Percentiles rank a stretch among this genome's conserved stretches.
These are phyloP conservation scores for Dipodascopsis tothii DNA, from an alignment of 805 yeast species.

Conservation along the genomic window DNA sequence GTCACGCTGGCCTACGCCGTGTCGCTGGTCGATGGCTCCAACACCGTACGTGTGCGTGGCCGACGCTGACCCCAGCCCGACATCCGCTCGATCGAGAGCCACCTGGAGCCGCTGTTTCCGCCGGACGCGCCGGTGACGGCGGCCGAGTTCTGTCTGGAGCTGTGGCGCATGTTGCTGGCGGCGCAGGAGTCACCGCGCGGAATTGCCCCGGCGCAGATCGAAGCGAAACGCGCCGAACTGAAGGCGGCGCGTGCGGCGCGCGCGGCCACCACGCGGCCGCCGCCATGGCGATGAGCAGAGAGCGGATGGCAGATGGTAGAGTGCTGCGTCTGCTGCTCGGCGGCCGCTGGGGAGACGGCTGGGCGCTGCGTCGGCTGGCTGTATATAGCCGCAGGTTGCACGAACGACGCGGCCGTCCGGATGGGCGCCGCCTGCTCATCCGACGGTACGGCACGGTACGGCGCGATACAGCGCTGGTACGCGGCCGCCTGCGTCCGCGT, in stretches of 20 bases:
- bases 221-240: not conserved
- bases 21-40: not conserved
- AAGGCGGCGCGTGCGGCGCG: not conserved
- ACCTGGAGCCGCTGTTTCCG: not conserved
- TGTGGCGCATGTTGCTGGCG: not conserved
- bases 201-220: not conserved
- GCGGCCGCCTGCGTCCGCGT: too few species aligned
- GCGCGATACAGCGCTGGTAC: too few species aligned
- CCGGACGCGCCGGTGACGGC: not conserved
- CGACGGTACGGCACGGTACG: too few species aligned
- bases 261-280: too few species aligned
- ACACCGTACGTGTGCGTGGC: not conserved
- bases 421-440: too few species aligned
- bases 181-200: conserved; percentile 1
- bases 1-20: not conserved
- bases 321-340: too few species aligned
- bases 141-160: not conserved
- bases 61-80: not conserved
- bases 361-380: too few species aligned
- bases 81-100: not conserved
- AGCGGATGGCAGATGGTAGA: too few species aligned
- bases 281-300: too few species aligned
- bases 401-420: too few species aligned
- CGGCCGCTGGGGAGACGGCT: too few species aligned
- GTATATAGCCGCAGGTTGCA: too few species aligned